Evolutionary conservation across 345 rosid species (phyloP).

Genomic region (Gynandropsis gynandra): DNA sequence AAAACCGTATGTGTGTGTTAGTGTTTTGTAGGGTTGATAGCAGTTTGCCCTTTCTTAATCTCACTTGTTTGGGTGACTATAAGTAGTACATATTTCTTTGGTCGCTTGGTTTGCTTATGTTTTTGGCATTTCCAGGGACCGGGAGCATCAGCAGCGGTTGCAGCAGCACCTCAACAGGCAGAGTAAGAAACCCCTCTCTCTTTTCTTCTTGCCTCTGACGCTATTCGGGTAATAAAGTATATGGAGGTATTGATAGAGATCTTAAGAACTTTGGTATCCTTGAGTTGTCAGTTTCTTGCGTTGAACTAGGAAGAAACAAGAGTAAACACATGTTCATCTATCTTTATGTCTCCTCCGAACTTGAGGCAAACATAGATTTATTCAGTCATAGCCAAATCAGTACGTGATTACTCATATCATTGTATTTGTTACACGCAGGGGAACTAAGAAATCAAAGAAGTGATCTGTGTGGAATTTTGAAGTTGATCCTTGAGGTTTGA

Average conservation of each 20-base stretch:
- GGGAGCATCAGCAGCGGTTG: not conserved
- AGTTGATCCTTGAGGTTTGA: not conserved
- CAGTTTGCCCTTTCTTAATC: not conserved
- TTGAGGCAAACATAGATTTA: too few relatives aligned
- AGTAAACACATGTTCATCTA: too few relatives aligned
- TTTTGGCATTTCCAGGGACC: constrained; percentile 5
- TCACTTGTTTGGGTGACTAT: not conserved
- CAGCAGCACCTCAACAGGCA: not conserved
- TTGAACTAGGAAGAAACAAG: too few relatives aligned
- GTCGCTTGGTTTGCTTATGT: not conserved
- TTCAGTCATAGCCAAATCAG: too few relatives aligned
- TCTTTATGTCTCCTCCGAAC: too few relatives aligned
- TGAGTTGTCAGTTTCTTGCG: too few relatives aligned
- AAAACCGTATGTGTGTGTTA: not conserved
- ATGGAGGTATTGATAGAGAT: too few relatives aligned
- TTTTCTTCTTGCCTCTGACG: not conserved
- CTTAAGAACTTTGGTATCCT: not conserved
- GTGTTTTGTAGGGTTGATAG: not conserved
- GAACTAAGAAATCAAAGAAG: constrained; percentile 1
- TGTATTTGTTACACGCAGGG: not conserved
- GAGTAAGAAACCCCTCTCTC: not conserved
- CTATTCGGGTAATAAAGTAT: not conserved
- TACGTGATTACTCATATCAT: not conserved
- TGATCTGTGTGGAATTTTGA: not conserved
- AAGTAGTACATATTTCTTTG: not conserved